Base-by-base conservation (phyloP, 306 rosid species). In the Purshia tridentata region DNA sequence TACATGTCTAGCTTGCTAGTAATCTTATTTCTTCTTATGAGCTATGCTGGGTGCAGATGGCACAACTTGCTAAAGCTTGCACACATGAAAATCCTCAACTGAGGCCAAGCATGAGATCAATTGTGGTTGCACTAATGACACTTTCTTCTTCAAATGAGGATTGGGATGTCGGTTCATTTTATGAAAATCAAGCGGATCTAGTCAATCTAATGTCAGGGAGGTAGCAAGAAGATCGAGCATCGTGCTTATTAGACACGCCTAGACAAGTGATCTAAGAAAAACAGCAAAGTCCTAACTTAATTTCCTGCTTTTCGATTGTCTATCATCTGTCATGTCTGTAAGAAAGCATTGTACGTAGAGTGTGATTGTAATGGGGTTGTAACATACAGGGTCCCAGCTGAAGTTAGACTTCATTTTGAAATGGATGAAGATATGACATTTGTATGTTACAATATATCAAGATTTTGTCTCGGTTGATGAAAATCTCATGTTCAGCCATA, bases 31-130 rank as follows among this genome's bases (percentile, higher is more conserved):
- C 12, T 16, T 59, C 22, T 50, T 14, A 50, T 12, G 44, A 5
- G 77, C 69, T 47, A 39, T 29, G 19, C 8, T 67, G 20, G 5
- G 20, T 80, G 80, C 82, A 91, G 92, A 81, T 85, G 88, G 87
- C 83, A 29, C 90, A 82, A 46, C 86, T 91, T 49, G 94, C 90
- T 9, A 88, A 73, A 77, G 93, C 88, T 62, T 86, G 92, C 77
- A 88, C 97, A 67, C 91, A 91, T 70, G 92, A 85, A 62, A 83
- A 82, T 67, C 92, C 93, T 67, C 93, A 88, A 73, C 79, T 86
- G 11, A 88, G 97, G 84, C 97, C 93, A 85, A 91, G 84, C 90
- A 88, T 88, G 97, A 86, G 97, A 73, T 88, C 97, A 44, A 85
- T 85, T 62, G 92, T 88, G 22, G 91, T 82, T 49, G 92, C 92